Base-by-base conservation (phyloP, 345 rosid species). In the Abelmoschus esculentus region DNA sequence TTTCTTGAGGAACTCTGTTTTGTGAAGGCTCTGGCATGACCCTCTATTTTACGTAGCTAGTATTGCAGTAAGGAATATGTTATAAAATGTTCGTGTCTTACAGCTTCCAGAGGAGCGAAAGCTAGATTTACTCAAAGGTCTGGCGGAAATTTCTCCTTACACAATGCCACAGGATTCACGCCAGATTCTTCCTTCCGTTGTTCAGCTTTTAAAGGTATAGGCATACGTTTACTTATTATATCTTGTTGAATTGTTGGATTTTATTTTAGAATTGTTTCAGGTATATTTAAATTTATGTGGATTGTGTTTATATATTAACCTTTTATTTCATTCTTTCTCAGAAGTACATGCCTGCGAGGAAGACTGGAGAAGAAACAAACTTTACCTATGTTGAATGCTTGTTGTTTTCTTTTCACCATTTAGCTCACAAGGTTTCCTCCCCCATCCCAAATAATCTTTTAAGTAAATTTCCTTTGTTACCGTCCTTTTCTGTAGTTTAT, bases 91-190 rank as follows among this genome's bases (percentile, higher is more conserved):
- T 66, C 47, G 22, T 67, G 58, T 34, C 22, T 70, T 61, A 46
- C 85, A 96, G 99, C 98, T 96, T 78, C 99, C 95, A 6, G 97
- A 92, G 83, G 98, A 87, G 69, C 84, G 98, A 77, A 92, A 90
- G 77, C 95, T 96, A 61, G 99, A 96, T 85, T 79, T 96, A 82
- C 97, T 92, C 53, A 96, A 96, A 80, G 92, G 91, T 17, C 87
- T 96, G 53, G 96, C 98, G 63, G 99, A 96, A 78, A 87, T 85
- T 49, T 92, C 98, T 2, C 92, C 98, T 75, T 89, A 84, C 80
- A 85, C 97, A 29, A 80, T 85, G 15, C 92, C 99, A 17, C 98
- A 87, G 69, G 99, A 96, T 80, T 90, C 98, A 68, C 88, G 97
- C 36, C 98, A 96, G 81, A 80, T 86, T 73, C 95, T 96, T 80